Evolutionary conservation across 2,329 filamentous ascomycete species (phyloP).

Genomic region (Microsporum audouinii): DNA sequence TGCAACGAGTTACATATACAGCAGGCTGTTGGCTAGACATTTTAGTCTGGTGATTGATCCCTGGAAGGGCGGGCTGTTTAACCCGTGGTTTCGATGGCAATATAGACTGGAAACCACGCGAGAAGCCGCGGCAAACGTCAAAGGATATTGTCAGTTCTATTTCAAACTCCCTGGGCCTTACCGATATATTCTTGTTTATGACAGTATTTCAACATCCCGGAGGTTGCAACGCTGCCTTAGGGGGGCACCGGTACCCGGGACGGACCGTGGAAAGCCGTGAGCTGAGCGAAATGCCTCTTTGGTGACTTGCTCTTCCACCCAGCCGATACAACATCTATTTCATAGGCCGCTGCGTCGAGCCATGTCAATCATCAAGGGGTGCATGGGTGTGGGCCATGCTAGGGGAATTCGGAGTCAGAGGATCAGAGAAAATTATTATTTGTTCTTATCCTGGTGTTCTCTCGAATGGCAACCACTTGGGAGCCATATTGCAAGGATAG

Average conservation of each 20-base stretch:
- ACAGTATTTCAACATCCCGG: neutral
- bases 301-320: neutral
- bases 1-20: neutral
- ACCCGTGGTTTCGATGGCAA: neutral
- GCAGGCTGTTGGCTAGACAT: neutral
- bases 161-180: neutral
- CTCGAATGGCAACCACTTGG: neutral
- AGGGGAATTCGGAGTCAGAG: neutral
- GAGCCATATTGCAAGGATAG: neutral
- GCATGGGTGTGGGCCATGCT: neutral
- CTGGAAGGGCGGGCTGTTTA: neutral
- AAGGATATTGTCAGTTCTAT: neutral
- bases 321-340: neutral
- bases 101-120: slow-evolving; percentile 1
- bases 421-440: neutral
- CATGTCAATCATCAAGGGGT: neutral
- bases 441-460: neutral
- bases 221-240: neutral
- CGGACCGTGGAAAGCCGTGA: slow-evolving; percentile 1
- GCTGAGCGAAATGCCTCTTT: neutral
- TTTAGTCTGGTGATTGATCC: neutral
- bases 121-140: neutral
- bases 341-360: neutral
- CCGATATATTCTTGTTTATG: neutral
- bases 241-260: neutral